These are phyloP conservation scores for Cyclocybe aegerita DNA, from an alignment of 768 basidiomycete genomes.

Conservation along the genomic window DNA sequence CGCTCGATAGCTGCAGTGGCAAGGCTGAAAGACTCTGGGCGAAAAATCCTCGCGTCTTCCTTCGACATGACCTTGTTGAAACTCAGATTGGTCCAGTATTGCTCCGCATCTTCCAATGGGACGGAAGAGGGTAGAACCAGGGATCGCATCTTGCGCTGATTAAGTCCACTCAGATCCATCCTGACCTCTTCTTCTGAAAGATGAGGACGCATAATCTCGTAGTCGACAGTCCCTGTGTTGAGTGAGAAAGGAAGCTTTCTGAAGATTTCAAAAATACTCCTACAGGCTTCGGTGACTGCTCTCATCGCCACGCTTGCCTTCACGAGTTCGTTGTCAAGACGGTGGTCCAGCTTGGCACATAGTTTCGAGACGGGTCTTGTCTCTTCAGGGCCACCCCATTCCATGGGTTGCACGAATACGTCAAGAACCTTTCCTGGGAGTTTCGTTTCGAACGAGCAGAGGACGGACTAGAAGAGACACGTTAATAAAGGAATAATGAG, in stretches of 20 bases:
- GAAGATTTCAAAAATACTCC: neutral
- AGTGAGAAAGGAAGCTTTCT: neutral
- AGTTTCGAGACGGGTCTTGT: conserved; percentile 57
- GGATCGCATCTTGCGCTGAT: conserved; percentile 43
- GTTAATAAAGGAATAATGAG: neutral
- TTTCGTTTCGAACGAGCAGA: conserved; percentile 60
- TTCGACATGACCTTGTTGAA: conserved; percentile 31
- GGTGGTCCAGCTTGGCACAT: conserved; percentile 38
- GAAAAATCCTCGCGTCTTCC: conserved; percentile 26
- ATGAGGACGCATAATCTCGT: conserved; percentile 46
- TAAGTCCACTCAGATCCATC: conserved; percentile 28
- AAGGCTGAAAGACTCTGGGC: conserved; percentile 32
- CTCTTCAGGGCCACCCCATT: conserved; percentile 40
- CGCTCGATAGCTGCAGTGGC: conserved; percentile 32
- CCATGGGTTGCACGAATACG: conserved; percentile 66
- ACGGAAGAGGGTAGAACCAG: conserved; percentile 52
- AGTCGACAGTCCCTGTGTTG: conserved; percentile 59
- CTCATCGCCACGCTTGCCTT: conserved; percentile 18
- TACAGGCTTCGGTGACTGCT: conserved; percentile 13
- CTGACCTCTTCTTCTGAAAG: conserved; percentile 34
- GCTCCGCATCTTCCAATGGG: conserved; percentile 35
- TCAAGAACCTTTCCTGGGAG: conserved; percentile 43
- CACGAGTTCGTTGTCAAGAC: conserved; percentile 16
- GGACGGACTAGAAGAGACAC: conserved; percentile 44
- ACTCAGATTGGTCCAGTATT: conserved; percentile 45